Base-by-base conservation (phyloP, 495 filamentous ascomycete genomes). In the Xylaria longipes region DNA sequence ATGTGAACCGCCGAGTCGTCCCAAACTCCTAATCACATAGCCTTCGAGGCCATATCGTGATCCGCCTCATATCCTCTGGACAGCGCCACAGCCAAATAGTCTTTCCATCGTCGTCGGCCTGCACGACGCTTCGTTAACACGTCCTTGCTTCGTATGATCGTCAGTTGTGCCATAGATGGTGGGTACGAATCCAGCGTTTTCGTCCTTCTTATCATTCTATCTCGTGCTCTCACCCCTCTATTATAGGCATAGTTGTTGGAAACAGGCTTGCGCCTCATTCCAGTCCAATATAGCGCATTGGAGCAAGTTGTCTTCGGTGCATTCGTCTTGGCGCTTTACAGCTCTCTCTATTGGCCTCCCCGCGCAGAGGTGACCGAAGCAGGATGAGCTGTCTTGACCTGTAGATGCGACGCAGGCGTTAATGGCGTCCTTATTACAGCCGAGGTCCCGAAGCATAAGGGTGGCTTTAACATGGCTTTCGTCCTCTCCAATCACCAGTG, bases 251-350 rank as follows among this genome's bases (percentile, higher is more conserved):
- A 69, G 22, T n/a, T 29, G 8, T 50, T 58, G 54, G 33, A 69
- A 69, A 41, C 67, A 69, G 25, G 57, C 54, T 50, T 69, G 67
- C 41, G 67, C 67, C 27, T 69, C 67, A 17, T 69, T 69, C 67
- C 67, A 69, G 25, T 69, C 67, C 54, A 69, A 48, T 31, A 69
- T 69, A n/a, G 67, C 52, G 54, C 67, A 69, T 58, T 61, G 37
- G 7, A 60, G 54, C 27, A 69, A 52, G 54, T 62, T 69, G 17
- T 69, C 67, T 27, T 69, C 54, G 54, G 52, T 69, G 67, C 67
- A 69, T 0, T 61, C 6, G 39, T 69, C 67, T 41, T 62, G 54
- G n/a, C 67, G 67, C 39, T 69, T 69, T 3, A 29, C 45, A 20
- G 41, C 31, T 41, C 5, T 57, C 65, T 68, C 50, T 61, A 61